These are phyloP conservation scores for Hymenoscyphus infarciens DNA, from an alignment of 2,329 filamentous ascomycete genomes.

Conservation along the genomic window DNA sequence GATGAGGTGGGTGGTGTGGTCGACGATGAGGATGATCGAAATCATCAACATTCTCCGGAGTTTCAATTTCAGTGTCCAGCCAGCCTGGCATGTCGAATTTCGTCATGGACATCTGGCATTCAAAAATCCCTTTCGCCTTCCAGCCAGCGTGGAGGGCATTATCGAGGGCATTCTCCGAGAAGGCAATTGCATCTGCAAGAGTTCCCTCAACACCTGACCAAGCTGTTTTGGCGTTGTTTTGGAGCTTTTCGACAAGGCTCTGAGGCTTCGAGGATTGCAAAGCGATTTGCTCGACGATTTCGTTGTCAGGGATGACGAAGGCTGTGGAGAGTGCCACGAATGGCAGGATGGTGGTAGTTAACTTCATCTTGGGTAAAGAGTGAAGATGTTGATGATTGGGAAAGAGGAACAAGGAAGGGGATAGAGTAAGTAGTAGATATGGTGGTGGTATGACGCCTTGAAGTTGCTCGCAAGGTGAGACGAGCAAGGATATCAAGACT, in stretches of 20 bases:
- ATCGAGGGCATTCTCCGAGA: constrained; percentile 33
- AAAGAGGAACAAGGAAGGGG: background rate
- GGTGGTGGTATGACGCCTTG: background rate
- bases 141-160: constrained; percentile 29
- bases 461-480: background rate
- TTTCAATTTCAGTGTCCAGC: constrained; percentile 35
- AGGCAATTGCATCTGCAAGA: constrained; percentile 28
- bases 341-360: constrained; percentile 43
- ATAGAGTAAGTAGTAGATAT: background rate
- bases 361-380: constrained; percentile 33
- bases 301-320: constrained; percentile 50
- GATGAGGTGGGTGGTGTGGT: constrained; percentile 30
- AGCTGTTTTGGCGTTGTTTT: constrained; percentile 34
- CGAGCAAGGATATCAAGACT: constrained; percentile 1
- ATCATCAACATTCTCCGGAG: constrained; percentile 32
- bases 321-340: constrained; percentile 48
- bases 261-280: constrained; percentile 29
- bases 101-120: constrained; percentile 33
- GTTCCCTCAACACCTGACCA: constrained; percentile 29
- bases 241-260: constrained; percentile 34
- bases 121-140: constrained; percentile 27
- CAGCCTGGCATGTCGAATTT: constrained; percentile 34
- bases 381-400: constrained; percentile 2
- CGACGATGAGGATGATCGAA: constrained; percentile 21
- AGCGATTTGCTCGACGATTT: constrained; percentile 42